Evolutionary conservation across 768 basidiomycete species (phyloP).

Genomic region (Guyanaporus albipodus): DNA sequence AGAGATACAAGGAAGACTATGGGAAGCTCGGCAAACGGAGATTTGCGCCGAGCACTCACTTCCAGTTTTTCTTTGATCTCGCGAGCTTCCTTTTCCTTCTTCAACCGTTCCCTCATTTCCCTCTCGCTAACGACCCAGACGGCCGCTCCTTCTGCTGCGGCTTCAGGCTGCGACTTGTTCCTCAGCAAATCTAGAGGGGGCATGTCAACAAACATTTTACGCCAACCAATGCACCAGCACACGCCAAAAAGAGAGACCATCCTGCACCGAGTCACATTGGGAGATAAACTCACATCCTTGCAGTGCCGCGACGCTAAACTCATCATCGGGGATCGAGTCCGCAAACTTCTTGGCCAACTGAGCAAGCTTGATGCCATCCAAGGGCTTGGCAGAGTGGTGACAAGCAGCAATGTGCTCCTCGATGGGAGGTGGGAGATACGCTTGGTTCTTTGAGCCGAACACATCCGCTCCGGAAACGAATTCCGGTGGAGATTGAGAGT

Average conservation of each 20-base stretch:
- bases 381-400: conserved; percentile 61
- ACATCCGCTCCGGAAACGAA: conserved; percentile 13
- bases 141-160: conserved; percentile 60
- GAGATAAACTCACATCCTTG: conserved; percentile 73
- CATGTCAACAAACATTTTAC: conserved; percentile 26
- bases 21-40: conserved; percentile 18
- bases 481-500: conserved; percentile 23
- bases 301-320: conserved; percentile 85
- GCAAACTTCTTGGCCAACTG: conserved; percentile 76
- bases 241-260: conserved; percentile 16
- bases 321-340: conserved; percentile 76
- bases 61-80: conserved; percentile 65
- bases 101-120: conserved; percentile 67
- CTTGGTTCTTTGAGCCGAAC: conserved; percentile 55
- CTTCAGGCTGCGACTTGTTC: conserved; percentile 80
- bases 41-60: conserved; percentile 40
- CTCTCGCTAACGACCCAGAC: conserved; percentile 76
- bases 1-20: conserved; percentile 3
- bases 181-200: conserved; percentile 60
- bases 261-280: conserved; percentile 10
- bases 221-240: conserved; percentile 20
- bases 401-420: conserved; percentile 55
- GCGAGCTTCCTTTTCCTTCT: conserved; percentile 68
- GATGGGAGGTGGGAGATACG: conserved; percentile 61
- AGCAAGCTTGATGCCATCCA: conserved; percentile 61